Conservation (phyloP, 176 grass and related monocot genomes). For the Areca catechu region DNA sequence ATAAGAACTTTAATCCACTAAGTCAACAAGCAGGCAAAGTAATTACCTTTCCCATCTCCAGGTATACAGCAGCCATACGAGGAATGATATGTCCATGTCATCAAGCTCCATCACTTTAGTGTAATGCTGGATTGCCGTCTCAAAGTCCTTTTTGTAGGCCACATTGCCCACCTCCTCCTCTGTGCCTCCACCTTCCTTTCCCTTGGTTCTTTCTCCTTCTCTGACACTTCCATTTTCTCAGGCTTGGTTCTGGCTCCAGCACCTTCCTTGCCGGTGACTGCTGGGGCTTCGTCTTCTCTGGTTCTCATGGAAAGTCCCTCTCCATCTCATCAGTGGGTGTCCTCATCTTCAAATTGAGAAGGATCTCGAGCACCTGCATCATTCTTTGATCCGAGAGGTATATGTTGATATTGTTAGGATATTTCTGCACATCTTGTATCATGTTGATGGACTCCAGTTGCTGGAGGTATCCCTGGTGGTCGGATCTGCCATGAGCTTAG, state of each 20-base stretch:
- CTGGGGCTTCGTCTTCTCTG: constrained; percentile 5
- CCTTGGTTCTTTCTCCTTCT: too few relatives aligned
- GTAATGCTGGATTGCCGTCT: too few relatives aligned
- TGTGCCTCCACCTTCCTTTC: too few relatives aligned
- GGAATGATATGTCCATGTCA: constrained; percentile 77
- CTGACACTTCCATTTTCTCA: too few relatives aligned
- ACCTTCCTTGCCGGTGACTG: constrained; percentile 30
- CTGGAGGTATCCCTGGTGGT: constrained; percentile 59
- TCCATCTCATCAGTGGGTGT: constrained; percentile 28
- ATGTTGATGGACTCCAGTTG: constrained; percentile 83
- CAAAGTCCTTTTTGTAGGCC: too few relatives aligned
- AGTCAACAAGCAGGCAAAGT: too few relatives aligned
- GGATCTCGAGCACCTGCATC: constrained; percentile 87
- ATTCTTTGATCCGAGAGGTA: constrained; percentile 77
- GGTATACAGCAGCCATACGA: constrained; percentile 78
- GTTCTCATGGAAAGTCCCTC: constrained; percentile 25
- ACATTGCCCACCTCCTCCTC: too few relatives aligned
- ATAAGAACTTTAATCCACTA: too few relatives aligned
- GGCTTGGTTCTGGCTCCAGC: constrained; percentile 22
- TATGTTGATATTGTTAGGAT: constrained; percentile 61
- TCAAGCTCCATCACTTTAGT: too few relatives aligned
- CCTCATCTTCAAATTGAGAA: constrained; percentile 92
- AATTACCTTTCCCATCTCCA: constrained; percentile 90
- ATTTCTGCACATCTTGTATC: constrained; percentile 75
- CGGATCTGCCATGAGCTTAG: too few relatives aligned